Conservation (phyloP, 1,284 basidiomycete species). For the Kalmanozyma brasiliensis region DNA sequence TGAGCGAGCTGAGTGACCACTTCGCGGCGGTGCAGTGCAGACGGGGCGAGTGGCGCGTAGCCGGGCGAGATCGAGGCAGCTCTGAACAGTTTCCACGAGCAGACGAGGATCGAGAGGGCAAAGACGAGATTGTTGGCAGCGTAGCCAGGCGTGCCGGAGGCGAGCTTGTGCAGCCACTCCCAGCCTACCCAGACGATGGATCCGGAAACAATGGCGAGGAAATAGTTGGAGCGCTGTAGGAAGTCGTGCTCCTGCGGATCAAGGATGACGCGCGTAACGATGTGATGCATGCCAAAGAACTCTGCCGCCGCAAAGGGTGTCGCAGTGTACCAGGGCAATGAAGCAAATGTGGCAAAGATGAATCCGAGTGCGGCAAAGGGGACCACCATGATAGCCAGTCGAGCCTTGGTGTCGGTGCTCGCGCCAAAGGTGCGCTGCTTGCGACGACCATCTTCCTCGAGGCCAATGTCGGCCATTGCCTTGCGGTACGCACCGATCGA, state of each 20-base stretch:
- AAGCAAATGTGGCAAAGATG: constrained; percentile 83
- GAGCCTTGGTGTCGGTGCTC: constrained; percentile 83
- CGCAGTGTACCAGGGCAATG: constrained; percentile 89
- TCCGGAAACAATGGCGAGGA: constrained; percentile 85
- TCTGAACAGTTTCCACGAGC: constrained; percentile 88
- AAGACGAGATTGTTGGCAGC: constrained; percentile 81
- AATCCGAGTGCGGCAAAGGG: constrained; percentile 82
- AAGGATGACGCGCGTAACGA: constrained; percentile 66
- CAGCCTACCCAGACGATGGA: constrained; percentile 88
- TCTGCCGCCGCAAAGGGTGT: constrained; percentile 82
- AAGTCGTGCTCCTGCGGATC: constrained; percentile 50
- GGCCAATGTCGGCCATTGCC: constrained; percentile 81
- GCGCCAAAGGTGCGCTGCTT: constrained; percentile 66
- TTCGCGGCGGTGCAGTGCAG: constrained; percentile 47
- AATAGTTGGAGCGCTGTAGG: constrained; percentile 77
- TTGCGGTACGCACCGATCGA: constrained; percentile 86
- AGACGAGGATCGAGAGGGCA: constrained; percentile 77
- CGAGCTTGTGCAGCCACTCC: constrained; percentile 77
- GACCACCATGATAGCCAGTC: constrained; percentile 80
- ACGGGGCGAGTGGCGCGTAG: constrained; percentile 78
- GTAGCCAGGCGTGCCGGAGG: constrained; percentile 69
- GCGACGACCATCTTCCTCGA: constrained; percentile 72
- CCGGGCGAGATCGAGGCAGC: constrained; percentile 89
- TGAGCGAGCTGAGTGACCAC: constrained; percentile 74
- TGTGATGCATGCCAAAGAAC: constrained; percentile 92